Base-by-base conservation (phyloP, 1,284 basidiomycete genomes). In the Puccinia polysora region DNA sequence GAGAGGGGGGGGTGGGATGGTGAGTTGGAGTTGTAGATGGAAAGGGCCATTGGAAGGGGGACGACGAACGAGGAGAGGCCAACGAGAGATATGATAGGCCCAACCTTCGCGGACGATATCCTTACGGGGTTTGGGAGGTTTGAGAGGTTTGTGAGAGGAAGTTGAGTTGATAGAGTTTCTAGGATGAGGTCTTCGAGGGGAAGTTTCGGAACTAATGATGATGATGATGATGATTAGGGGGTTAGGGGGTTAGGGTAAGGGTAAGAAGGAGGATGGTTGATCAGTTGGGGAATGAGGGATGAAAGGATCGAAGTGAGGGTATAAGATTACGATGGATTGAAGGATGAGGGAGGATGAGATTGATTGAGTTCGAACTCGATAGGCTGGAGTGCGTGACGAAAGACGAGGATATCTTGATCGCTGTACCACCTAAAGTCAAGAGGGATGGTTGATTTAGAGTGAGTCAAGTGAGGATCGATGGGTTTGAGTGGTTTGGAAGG, bases 81-180 rank as follows among this genome's bases (percentile, higher is more conserved):
- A 96, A 82, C 25, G 96, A 81, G 92, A 82, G 25, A 93, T 80
- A 62, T 91, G 83, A 78, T 88, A 96, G 25, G 89, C 82, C 83
- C 87, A 87, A 65, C 93, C 91, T 77, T 88, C 72, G 81, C 82
- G 23, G 81, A 81, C 36, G 74, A 77, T 74, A 65, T 83, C 84
- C 43, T 70, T 74, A 45, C 75, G 74, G 34, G 76, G 75, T 76
- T 84, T 86, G 75, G 83, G 84, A 73, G 84, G 83, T 76, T 83
- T 85, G 58, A 2, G 28, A 36, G 36, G 53, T 28, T 58, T 67
- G 28, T 28, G 25, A 30, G 56, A 18, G 38, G 47, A n/a, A 23
- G 18, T n/a, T n/a, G 67, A 43, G 28, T 25, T 69, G 32, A 52
- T 40, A 14, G 47, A 25, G 45, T 53, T 20, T 56, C 53, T 49